A percentile compares a stretch with the other conserved stretches of the same genome.
Evolutionary conservation across 805 yeast genomes (phyloP).

Genomic region (fission yeast (Schizosaccharomyces pombe)): DNA sequence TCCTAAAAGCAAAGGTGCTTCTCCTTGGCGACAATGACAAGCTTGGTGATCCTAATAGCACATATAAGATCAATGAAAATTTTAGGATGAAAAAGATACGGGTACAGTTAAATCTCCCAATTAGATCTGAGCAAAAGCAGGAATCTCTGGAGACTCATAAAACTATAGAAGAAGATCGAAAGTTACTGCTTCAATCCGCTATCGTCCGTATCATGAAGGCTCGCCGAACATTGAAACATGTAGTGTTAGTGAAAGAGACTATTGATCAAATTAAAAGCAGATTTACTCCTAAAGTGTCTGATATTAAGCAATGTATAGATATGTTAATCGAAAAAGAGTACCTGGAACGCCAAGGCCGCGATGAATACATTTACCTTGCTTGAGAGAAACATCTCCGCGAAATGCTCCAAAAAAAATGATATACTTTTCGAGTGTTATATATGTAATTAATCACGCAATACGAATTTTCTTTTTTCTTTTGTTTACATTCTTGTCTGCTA

Average conservation of each 20-base stretch:
- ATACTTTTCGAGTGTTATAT: too few relatives aligned
- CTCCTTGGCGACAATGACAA: conserved; percentile 23
- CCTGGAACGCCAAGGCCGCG: conserved; percentile 27
- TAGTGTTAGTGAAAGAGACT: conserved; percentile 63
- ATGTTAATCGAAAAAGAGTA: conserved; percentile 68
- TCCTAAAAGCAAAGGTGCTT: conserved; percentile 54
- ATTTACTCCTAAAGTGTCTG: conserved; percentile 65
- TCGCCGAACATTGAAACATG: conserved; percentile 55
- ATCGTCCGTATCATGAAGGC: conserved; percentile 95
- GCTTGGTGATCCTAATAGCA: conserved; percentile 31
- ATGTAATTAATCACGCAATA: too few relatives aligned
- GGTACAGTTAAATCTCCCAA: conserved; percentile 46
- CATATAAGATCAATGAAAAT: conserved; percentile 40
- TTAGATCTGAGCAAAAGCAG: conserved; percentile 34
- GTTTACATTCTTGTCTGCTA: too few relatives aligned
- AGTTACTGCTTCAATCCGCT: conserved; percentile 69
- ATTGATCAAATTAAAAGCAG: conserved; percentile 62
- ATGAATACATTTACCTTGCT: conserved; percentile 3
- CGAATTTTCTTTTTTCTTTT: too few relatives aligned
- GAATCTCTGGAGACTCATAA: conserved; percentile 53
- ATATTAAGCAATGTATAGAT: conserved; percentile 70
- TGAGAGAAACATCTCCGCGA: too few relatives aligned
- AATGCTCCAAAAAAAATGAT: too few relatives aligned
- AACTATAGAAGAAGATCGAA: conserved; percentile 70
- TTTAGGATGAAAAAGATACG: conserved; percentile 67